These are phyloP conservation scores for Arthromyces matolae DNA, from an alignment of 768 basidiomycete species.

Conservation along the genomic window DNA sequence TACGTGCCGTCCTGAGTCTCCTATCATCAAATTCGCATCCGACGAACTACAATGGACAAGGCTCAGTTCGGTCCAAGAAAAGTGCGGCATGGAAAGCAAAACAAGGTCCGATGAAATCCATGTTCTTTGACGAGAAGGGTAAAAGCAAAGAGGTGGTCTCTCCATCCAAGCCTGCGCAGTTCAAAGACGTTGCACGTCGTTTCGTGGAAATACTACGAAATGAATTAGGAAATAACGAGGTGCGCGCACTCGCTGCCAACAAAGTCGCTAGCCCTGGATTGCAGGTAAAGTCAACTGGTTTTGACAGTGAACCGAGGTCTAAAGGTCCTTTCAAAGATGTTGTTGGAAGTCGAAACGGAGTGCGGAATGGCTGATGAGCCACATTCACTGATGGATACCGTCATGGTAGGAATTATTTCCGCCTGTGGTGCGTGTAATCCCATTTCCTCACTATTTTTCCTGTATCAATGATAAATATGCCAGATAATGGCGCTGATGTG, in stretches of 20 bases:
- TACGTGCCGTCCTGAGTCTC: conserved; percentile 75
- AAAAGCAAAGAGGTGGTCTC: conserved; percentile 29
- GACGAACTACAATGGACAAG: conserved; percentile 32
- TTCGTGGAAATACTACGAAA: conserved; percentile 51
- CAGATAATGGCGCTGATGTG: conserved; percentile 36
- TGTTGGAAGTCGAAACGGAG: conserved; percentile 80
- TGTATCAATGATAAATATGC: conserved; percentile 6
- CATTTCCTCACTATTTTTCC: neutral
- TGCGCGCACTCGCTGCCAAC: conserved; percentile 70
- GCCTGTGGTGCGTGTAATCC: conserved; percentile 47
- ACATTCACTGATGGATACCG: conserved; percentile 77
- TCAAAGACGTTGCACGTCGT: conserved; percentile 40
- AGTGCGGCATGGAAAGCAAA: conserved; percentile 78
- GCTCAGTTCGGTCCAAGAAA: conserved; percentile 75
- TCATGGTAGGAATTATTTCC: conserved; percentile 73
- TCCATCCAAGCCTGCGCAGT: conserved; percentile 39
- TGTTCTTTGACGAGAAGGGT: conserved; percentile 51
- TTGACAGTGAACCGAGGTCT: conserved; percentile 11
- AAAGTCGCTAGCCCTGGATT: conserved; percentile 76
- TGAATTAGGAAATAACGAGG: conserved; percentile 62
- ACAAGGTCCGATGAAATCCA: conserved; percentile 77
- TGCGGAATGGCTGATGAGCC: conserved; percentile 51
- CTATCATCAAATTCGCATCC: conserved; percentile 59
- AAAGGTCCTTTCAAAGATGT: conserved; percentile 45
- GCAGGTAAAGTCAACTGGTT: conserved; percentile 43